Percentiles rank a stretch among this genome's conserved stretches.
Evolutionary conservation across 2,329 filamentous ascomycete species (phyloP).

Genomic region (Xylaria multiplex): DNA sequence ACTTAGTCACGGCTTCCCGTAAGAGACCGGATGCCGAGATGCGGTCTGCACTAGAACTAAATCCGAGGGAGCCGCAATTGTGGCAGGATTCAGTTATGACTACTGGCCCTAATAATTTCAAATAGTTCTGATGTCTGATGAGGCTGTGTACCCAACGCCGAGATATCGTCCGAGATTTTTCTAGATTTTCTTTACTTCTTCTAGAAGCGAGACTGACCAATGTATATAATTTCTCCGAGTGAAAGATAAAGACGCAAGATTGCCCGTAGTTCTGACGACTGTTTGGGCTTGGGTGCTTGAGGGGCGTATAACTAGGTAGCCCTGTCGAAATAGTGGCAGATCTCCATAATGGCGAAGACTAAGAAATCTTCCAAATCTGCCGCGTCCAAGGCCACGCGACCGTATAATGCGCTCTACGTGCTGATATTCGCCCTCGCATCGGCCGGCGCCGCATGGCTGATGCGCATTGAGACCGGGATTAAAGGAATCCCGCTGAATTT

Average conservation of each 20-base stretch:
- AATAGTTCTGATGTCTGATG: slow-evolving; percentile 22
- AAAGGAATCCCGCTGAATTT: slow-evolving; percentile 41
- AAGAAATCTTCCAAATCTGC: slow-evolving; percentile 22
- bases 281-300: not conserved
- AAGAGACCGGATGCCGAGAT: slow-evolving; percentile 1
- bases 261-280: no score
- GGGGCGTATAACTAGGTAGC: not conserved
- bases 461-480: slow-evolving; percentile 42
- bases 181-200: not conserved
- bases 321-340: not conserved
- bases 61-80: slow-evolving; percentile 1
- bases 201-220: not conserved
- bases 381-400: slow-evolving; percentile 28
- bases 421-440: slow-evolving; percentile 33
- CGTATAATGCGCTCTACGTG: slow-evolving; percentile 38
- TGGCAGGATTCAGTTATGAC: slow-evolving; percentile 1
- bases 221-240: not conserved
- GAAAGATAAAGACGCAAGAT: no score
- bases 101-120: slow-evolving; percentile 30
- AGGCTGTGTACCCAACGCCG: slow-evolving; percentile 22
- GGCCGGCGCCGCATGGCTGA: slow-evolving; percentile 35
- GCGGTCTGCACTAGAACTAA: slow-evolving; percentile 2
- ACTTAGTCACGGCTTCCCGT: not conserved
- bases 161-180: not conserved
- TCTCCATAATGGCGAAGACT: slow-evolving; percentile 25